Percentiles rank a stretch among this genome's conserved stretches.
phyloP scores from a whole-genome alignment of 805 yeast species.

The Pichia kluyveri region DNA sequence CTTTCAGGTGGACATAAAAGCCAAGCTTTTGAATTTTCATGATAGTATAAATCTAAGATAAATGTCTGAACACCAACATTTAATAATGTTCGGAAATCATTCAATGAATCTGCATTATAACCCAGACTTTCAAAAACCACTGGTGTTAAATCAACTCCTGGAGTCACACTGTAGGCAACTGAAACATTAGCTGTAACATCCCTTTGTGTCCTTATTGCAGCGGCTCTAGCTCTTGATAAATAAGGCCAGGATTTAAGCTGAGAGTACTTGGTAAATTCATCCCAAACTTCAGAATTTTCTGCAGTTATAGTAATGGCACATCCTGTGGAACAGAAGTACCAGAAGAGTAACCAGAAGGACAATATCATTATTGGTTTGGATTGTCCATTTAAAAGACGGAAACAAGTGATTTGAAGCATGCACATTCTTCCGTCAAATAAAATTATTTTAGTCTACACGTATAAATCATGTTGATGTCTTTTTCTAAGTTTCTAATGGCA shows the following conservation, averaged over 20 bases:
- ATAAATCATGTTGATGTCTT: too few relatives aligned
- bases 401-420: too few relatives aligned
- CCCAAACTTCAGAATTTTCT: neutral
- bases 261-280: neutral
- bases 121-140: slow-evolving; percentile 26
- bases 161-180: slow-evolving; percentile 29
- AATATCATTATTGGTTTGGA: too few relatives aligned
- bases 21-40: slow-evolving; percentile 37
- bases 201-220: slow-evolving; percentile 37
- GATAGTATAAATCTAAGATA: slow-evolving; percentile 50
- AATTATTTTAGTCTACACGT: too few relatives aligned
- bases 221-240: slow-evolving; percentile 21
- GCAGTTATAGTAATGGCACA: neutral
- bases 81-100: slow-evolving; percentile 25
- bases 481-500: too few relatives aligned
- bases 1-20: slow-evolving; percentile 41
- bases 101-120: slow-evolving; percentile 25
- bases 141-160: slow-evolving; percentile 31
- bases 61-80: slow-evolving; percentile 37
- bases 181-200: slow-evolving; percentile 34
- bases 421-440: too few relatives aligned
- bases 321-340: neutral
- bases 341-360: neutral
- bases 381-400: too few relatives aligned
- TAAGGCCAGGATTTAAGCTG: slow-evolving; percentile 23